Conservation (phyloP, 257 asterid species). For the Striga asiatica region DNA sequence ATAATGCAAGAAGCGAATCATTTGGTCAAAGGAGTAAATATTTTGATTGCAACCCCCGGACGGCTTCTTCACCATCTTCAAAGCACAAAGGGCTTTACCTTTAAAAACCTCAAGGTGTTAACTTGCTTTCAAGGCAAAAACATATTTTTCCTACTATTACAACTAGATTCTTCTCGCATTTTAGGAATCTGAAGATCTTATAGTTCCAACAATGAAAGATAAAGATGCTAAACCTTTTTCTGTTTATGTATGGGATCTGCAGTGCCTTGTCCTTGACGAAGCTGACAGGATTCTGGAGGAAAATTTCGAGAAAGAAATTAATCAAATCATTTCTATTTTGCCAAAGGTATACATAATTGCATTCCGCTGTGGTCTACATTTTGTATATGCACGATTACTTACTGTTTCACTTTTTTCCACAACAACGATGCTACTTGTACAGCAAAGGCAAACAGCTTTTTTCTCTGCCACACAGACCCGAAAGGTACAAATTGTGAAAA, state of each 20-base stretch:
- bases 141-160: background rate
- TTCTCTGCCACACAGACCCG: constrained; percentile 82
- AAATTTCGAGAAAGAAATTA: constrained; percentile 73
- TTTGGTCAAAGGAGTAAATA: constrained; percentile 49
- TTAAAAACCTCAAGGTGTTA: constrained; percentile 52
- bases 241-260: constrained; percentile 17
- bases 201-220: too few species aligned
- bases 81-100: constrained; percentile 59
- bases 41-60: constrained; percentile 67
- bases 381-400: too few species aligned
- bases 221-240: background rate
- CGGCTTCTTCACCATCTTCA: constrained; percentile 81
- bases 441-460: constrained; percentile 75
- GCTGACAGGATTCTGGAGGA: constrained; percentile 78
- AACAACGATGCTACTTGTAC: constrained; percentile 12
- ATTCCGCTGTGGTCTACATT: background rate
- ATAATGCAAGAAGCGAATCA: constrained; percentile 55
- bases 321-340: constrained; percentile 45
- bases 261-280: constrained; percentile 73
- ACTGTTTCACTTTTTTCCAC: too few species aligned
- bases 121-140: too few species aligned
- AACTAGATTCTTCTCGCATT: background rate
- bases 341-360: constrained; percentile 44
- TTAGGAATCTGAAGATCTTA: too few species aligned
- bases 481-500: constrained; percentile 30